Evolutionary conservation across 2,329 filamentous ascomycete genomes (phyloP).

Genomic region (Curvularia verruculosa): DNA sequence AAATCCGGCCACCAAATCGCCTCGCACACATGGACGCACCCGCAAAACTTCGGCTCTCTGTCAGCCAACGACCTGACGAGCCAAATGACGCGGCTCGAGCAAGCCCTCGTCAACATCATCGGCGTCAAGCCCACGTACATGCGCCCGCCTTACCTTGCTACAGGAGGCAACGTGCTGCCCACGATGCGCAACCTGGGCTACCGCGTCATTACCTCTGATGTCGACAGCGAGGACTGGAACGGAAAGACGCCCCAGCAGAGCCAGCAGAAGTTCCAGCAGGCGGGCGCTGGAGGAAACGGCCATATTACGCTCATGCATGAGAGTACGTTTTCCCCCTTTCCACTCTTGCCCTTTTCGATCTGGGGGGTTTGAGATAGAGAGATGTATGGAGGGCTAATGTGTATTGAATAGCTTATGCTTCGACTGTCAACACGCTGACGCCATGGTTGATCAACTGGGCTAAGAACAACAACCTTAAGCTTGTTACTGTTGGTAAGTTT

Average conservation of each 20-base stretch:
- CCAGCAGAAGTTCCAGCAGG: conserved; percentile 40
- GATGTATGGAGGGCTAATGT: too few species aligned
- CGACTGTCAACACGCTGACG: conserved; percentile 43
- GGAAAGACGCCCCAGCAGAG: conserved; percentile 42
- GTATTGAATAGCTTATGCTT: conserved; percentile 27
- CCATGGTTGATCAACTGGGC: conserved; percentile 49
- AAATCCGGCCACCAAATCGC: conserved; percentile 46
- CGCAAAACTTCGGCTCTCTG: conserved; percentile 42
- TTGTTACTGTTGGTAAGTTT: conserved; percentile 45
- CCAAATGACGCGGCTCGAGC: conserved; percentile 44
- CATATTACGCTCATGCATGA: conserved; percentile 48
- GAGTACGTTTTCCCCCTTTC: conserved; percentile 11
- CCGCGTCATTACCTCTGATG: conserved; percentile 43
- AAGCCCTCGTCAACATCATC: conserved; percentile 46
- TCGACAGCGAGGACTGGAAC: conserved; percentile 46
- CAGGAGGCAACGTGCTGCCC: conserved; percentile 38
- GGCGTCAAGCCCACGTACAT: conserved; percentile 48
- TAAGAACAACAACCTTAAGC: conserved; percentile 44
- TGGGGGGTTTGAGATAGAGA: too few species aligned
- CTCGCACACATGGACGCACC: conserved; percentile 46
- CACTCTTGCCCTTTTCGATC: neutral
- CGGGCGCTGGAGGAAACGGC: conserved; percentile 43
- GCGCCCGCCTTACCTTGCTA: conserved; percentile 47
- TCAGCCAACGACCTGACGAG: conserved; percentile 36
- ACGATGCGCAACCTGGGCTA: conserved; percentile 46